Conservation (phyloP, 495 filamentous ascomycete species). For the Cercophora scortea region DNA sequence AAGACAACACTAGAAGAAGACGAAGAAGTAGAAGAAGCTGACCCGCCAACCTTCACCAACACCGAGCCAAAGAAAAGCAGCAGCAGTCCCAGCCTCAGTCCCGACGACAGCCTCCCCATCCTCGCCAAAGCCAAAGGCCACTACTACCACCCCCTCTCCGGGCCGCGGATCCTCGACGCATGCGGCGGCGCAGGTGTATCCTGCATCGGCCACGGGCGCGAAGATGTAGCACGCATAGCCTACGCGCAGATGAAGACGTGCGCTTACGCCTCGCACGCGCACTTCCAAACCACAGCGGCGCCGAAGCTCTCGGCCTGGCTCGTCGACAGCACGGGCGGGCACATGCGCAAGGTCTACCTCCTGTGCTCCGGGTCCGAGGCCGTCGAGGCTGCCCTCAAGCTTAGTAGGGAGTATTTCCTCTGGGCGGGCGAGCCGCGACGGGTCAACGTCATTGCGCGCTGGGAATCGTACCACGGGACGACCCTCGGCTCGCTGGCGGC, state of each 20-base stretch:
- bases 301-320: conserved; percentile 36
- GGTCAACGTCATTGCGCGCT: conserved; percentile 54
- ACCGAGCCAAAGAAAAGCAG: too few species aligned
- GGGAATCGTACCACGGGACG: conserved; percentile 66
- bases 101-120: too few species aligned
- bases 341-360: conserved; percentile 41
- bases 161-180: conserved; percentile 52
- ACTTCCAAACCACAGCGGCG: conserved; percentile 32
- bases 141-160: too few species aligned
- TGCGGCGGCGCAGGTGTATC: conserved; percentile 48
- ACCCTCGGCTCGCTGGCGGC: conserved; percentile 60
- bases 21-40: too few species aligned
- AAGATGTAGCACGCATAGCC: conserved; percentile 32
- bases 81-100: too few species aligned
- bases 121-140: too few species aligned
- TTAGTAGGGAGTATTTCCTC: conserved; percentile 60
- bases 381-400: conserved; percentile 46
- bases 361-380: conserved; percentile 48
- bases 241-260: conserved; percentile 21
- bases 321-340: conserved; percentile 34
- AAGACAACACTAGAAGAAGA: too few species aligned
- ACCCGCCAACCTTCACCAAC: too few species aligned
- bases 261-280: conserved; percentile 32
- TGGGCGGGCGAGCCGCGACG: conserved; percentile 36
- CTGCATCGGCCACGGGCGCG: conserved; percentile 41